These are phyloP conservation scores for Pythium folliculosum DNA, from an alignment of 352 stramenopile genomes.

Conservation along the genomic window DNA sequence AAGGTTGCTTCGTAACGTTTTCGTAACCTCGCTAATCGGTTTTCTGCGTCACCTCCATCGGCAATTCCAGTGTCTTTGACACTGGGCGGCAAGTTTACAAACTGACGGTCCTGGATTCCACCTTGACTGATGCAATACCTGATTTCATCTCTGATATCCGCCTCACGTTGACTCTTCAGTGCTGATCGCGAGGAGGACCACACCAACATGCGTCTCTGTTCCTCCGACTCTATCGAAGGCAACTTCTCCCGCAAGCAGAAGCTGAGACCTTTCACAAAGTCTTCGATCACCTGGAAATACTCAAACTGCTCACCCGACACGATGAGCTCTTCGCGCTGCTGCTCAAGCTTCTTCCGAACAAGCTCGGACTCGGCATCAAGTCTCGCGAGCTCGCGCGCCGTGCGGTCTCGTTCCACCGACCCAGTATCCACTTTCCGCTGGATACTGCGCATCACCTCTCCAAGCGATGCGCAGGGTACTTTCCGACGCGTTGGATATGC, in stretches of 20 bases:
- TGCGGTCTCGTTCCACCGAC: constrained; percentile 47
- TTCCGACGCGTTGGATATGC: constrained; percentile 57
- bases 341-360: constrained; percentile 40
- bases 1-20: background rate
- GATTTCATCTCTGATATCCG: constrained; percentile 29
- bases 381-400: constrained; percentile 48
- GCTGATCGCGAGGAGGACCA: constrained; percentile 17
- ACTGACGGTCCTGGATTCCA: constrained; percentile 14
- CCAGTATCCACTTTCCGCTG: constrained; percentile 51
- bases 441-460: constrained; percentile 52
- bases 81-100: constrained; percentile 17
- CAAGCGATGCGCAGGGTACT: constrained; percentile 47
- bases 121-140: background rate
- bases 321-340: constrained; percentile 54
- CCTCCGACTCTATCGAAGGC: constrained; percentile 47
- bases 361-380: constrained; percentile 51
- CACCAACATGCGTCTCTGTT: constrained; percentile 33
- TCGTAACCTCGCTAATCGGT: constrained; percentile 15
- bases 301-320: constrained; percentile 71
- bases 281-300: constrained; percentile 75
- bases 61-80: background rate
- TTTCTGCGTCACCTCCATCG: background rate
- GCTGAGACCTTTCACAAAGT: constrained; percentile 72
- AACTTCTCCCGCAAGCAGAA: constrained; percentile 77
- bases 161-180: constrained; percentile 4